A percentile compares a stretch with the other conserved stretches of the same genome.
Evolutionary conservation across 768 basidiomycete genomes (phyloP).

Genomic region (Hygrophorus russula): DNA sequence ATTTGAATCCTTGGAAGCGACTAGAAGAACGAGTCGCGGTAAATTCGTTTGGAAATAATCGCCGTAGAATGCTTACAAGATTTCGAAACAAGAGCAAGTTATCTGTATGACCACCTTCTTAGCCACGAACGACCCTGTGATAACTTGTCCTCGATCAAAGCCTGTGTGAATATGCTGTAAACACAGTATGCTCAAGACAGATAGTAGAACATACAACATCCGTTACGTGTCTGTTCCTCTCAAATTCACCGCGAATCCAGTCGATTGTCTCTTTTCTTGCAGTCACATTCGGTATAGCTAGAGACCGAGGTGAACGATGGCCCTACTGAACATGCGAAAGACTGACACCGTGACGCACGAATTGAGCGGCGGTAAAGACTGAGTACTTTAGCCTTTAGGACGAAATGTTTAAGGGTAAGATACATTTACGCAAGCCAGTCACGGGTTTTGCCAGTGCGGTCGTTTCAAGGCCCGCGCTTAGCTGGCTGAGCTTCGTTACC

Average conservation of each 20-base stretch:
- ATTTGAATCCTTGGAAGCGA: too few relatives aligned
- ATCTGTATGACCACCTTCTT: too few relatives aligned
- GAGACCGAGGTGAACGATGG: slow-evolving; percentile 1
- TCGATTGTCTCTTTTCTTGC: slow-evolving; percentile 54
- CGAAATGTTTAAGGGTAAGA: slow-evolving; percentile 59
- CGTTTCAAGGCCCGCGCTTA: slow-evolving; percentile 1
- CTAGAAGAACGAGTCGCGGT: too few relatives aligned
- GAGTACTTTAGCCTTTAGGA: slow-evolving; percentile 52
- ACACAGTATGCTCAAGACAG: neutral
- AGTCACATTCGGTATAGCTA: slow-evolving; percentile 52
- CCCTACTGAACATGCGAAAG: neutral
- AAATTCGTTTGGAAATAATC: too few relatives aligned
- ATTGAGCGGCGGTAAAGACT: slow-evolving; percentile 57
- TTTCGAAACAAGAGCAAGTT: too few relatives aligned
- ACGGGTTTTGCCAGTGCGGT: neutral
- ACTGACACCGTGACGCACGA: slow-evolving; percentile 55
- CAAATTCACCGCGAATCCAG: slow-evolving; percentile 69
- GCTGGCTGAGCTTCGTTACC: neutral
- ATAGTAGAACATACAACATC: slow-evolving; percentile 37
- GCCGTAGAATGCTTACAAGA: too few relatives aligned
- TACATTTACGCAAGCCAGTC: slow-evolving; percentile 10
- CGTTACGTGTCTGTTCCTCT: slow-evolving; percentile 43
- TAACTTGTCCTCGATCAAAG: slow-evolving; percentile 49
- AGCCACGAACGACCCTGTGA: slow-evolving; percentile 11
- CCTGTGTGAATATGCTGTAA: slow-evolving; percentile 22